Percentiles rank a stretch among this genome's conserved stretches.
phyloP scores from a whole-genome alignment of 495 filamentous ascomycete genomes.

The Chaetomium tenue region DNA sequence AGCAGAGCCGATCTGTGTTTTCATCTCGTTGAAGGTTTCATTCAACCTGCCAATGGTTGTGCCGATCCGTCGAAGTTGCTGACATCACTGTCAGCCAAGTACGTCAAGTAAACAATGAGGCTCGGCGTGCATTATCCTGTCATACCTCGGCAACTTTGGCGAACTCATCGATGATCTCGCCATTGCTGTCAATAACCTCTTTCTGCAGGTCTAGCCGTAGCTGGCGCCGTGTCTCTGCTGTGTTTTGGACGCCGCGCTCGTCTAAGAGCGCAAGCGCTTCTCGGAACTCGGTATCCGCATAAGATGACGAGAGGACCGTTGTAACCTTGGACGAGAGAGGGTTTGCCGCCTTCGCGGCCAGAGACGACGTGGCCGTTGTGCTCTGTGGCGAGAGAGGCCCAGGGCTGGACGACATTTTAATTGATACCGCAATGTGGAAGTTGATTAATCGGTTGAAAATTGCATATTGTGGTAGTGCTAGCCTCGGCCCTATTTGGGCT shows the following conservation, averaged over 20 bases:
- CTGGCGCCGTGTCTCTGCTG: slow-evolving; percentile 72
- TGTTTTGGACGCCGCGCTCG: slow-evolving; percentile 67
- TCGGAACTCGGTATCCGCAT: slow-evolving; percentile 87
- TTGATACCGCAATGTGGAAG: neutral
- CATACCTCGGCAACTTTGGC: slow-evolving; percentile 82
- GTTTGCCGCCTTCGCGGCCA: slow-evolving; percentile 24
- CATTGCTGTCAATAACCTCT: slow-evolving; percentile 92
- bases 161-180: slow-evolving; percentile 85
- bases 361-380: slow-evolving; percentile 16
- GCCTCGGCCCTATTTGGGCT: slow-evolving; percentile 5
- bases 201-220: slow-evolving; percentile 83
- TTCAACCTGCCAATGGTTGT: slow-evolving; percentile 74
- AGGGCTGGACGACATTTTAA: slow-evolving; percentile 19
- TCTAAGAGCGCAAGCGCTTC: slow-evolving; percentile 80
- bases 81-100: neutral
- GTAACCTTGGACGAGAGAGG: slow-evolving; percentile 61
- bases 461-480: neutral
- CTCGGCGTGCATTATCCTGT: slow-evolving; percentile 17
- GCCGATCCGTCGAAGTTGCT: slow-evolving; percentile 85
- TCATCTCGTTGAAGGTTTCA: slow-evolving; percentile 77
- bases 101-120: neutral
- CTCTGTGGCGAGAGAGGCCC: slow-evolving; percentile 23
- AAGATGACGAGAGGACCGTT: slow-evolving; percentile 84
- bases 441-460: neutral
- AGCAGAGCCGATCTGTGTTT: slow-evolving; percentile 68